phyloP scores from a whole-genome alignment of 1,139 yeast species.

The Saccharomyces uvarum region DNA sequence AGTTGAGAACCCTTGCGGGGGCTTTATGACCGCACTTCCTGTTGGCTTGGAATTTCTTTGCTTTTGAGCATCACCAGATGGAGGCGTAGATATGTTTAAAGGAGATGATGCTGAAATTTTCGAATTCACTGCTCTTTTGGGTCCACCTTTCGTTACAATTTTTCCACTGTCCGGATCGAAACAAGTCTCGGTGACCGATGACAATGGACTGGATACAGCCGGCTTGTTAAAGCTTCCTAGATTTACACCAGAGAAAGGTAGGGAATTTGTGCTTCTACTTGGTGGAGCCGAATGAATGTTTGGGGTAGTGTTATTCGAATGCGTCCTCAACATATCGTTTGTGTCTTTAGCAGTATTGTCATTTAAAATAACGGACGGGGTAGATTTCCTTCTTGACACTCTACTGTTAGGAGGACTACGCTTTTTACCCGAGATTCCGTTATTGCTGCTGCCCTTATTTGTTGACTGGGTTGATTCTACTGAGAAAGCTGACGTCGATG shows the following conservation, averaged over 20 bases:
- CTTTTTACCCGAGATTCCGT: background rate
- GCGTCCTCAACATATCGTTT: background rate
- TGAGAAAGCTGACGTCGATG: background rate
- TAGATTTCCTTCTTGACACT: background rate
- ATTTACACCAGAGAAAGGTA: slow-evolving; percentile 1
- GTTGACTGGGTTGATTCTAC: background rate
- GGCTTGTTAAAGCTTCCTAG: slow-evolving; percentile 7
- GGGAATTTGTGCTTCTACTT: background rate
- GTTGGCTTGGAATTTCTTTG: background rate
- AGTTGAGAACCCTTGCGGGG: background rate
- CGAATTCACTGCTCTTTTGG: slow-evolving; percentile 9
- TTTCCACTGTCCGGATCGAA: background rate
- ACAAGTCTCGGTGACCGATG: slow-evolving; percentile 17
- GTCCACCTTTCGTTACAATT: background rate
- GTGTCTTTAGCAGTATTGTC: background rate
- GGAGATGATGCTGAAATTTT: slow-evolving; percentile 7
- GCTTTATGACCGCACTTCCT: background rate
- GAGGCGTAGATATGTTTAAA: background rate
- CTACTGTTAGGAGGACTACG: background rate
- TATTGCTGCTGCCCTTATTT: background rate
- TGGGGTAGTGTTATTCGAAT: background rate
- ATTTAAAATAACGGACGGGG: background rate
- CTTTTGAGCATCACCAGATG: background rate
- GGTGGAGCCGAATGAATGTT: background rate
- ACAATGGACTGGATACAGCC: slow-evolving; percentile 12